phyloP scores from a whole-genome alignment of 345 rosid genomes.

The Populus alba region DNA sequence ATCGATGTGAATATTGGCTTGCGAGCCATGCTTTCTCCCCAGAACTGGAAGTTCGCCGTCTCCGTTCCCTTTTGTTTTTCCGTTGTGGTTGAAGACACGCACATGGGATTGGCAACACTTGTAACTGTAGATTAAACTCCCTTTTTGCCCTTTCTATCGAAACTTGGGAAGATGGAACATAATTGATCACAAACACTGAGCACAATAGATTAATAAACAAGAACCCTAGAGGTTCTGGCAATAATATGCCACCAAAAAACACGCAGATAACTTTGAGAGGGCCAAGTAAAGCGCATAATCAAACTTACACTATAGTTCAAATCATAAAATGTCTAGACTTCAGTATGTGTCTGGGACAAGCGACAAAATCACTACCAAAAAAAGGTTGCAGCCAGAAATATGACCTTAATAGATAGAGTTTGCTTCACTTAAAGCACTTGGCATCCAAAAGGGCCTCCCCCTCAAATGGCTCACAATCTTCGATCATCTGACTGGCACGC shows the following conservation, averaged over 20 bases:
- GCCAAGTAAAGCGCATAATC: background rate
- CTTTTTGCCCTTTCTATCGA: background rate
- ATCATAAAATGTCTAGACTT: constrained; percentile 8
- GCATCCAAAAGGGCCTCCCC: constrained; percentile 94
- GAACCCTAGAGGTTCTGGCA: background rate
- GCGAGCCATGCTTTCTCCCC: no score
- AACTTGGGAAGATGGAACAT: background rate
- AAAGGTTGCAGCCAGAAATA: background rate
- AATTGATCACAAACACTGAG: background rate
- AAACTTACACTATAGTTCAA: background rate
- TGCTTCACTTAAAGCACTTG: constrained; percentile 84
- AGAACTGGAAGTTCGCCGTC: no score
- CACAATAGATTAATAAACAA: background rate
- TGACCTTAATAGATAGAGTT: background rate
- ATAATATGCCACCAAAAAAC: background rate
- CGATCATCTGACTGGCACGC: constrained; percentile 92
- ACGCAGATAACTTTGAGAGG: background rate
- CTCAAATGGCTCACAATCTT: constrained; percentile 88
- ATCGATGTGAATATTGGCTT: no score
- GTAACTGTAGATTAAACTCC: background rate
- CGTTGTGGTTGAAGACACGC: no score
- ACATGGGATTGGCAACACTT: background rate
- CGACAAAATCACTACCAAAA: constrained; percentile 19
- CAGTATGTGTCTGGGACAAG: background rate
- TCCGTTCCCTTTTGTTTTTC: no score